Percentiles rank a stretch among this genome's conserved stretches.
Conservation (phyloP, 2,329 filamentous ascomycete species). For the Trichoderma semiorbis region DNA sequence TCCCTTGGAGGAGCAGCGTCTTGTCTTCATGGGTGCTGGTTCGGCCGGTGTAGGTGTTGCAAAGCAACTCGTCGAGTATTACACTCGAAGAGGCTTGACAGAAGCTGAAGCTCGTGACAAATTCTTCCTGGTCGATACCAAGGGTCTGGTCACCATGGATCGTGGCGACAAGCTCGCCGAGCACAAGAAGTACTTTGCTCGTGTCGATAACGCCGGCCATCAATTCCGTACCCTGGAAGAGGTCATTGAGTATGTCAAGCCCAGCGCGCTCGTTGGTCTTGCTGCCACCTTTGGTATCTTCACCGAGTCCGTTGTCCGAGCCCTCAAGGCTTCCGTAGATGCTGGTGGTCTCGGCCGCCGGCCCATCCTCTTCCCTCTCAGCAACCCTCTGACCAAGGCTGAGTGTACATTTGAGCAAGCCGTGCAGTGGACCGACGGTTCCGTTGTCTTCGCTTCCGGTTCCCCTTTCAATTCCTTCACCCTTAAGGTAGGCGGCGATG, state of each 20-base stretch:
- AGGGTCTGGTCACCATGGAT: conserved; percentile 89
- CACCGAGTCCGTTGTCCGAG: conserved; percentile 77
- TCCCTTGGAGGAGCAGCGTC: conserved; percentile 82
- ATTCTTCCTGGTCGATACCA: conserved; percentile 97
- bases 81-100: conserved; percentile 84
- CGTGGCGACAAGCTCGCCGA: conserved; percentile 91
- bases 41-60: conserved; percentile 96
- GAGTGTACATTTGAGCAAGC: conserved; percentile 98
- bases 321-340: conserved; percentile 62
- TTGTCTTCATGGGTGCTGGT: conserved; percentile 94
- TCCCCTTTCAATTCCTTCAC: conserved; percentile 80
- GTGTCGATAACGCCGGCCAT: conserved; percentile 60
- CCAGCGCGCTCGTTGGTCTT: conserved; percentile 89
- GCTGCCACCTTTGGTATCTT: conserved; percentile 94
- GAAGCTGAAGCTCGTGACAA: conserved; percentile 84
- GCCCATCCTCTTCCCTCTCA: conserved; percentile 93
- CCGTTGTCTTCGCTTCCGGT: conserved; percentile 89
- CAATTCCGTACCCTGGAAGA: conserved; percentile 80
- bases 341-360: conserved; percentile 65
- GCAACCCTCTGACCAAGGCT: conserved; percentile 93
- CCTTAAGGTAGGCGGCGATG: conserved; percentile 55
- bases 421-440: conserved; percentile 84
- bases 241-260: conserved; percentile 91
- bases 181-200: conserved; percentile 74
- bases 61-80: conserved; percentile 96